Evolutionary conservation across 257 asterid genomes (phyloP).

Genomic region (Cruciata laevipes): DNA sequence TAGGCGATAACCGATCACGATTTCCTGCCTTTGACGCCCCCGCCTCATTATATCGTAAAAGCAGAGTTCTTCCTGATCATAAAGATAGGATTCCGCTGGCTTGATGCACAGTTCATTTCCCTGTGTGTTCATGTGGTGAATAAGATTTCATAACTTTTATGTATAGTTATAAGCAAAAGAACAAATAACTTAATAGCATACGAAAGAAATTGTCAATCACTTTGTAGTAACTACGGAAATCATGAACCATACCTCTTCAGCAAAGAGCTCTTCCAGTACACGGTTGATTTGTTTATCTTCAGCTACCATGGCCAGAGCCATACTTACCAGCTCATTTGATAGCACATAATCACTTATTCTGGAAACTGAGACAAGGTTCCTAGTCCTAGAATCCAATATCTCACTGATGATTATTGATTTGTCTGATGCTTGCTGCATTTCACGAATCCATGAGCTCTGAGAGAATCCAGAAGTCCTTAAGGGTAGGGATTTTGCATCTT

Average conservation of each 20-base stretch:
- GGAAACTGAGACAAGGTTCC: conserved; percentile 91
- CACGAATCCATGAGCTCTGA: conserved; percentile 92
- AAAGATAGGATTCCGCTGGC: conserved; percentile 87
- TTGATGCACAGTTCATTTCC: conserved; percentile 96
- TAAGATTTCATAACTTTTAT: not conserved
- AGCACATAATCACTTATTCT: conserved; percentile 90
- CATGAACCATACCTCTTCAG: conserved; percentile 62
- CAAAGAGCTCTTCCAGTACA: conserved; percentile 87
- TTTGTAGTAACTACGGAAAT: not conserved
- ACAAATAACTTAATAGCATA: not conserved
- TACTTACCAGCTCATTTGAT: conserved; percentile 95
- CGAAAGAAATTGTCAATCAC: not conserved
- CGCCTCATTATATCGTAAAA: conserved; percentile 76
- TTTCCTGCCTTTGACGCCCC: conserved; percentile 73
- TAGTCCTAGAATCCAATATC: conserved; percentile 92
- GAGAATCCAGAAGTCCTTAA: conserved; percentile 69
- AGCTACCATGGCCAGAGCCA: conserved; percentile 99
- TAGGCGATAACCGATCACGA: conserved; percentile 79
- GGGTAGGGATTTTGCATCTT: conserved; percentile 55
- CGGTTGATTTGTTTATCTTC: conserved; percentile 97
- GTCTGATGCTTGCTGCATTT: conserved; percentile 97
- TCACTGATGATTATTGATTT: conserved; percentile 91
- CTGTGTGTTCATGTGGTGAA: conserved; percentile 34
- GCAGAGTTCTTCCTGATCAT: conserved; percentile 86
- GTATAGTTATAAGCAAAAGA: not conserved